Evolutionary conservation across 345 rosid species (phyloP).

Genomic region (Draba incana): DNA sequence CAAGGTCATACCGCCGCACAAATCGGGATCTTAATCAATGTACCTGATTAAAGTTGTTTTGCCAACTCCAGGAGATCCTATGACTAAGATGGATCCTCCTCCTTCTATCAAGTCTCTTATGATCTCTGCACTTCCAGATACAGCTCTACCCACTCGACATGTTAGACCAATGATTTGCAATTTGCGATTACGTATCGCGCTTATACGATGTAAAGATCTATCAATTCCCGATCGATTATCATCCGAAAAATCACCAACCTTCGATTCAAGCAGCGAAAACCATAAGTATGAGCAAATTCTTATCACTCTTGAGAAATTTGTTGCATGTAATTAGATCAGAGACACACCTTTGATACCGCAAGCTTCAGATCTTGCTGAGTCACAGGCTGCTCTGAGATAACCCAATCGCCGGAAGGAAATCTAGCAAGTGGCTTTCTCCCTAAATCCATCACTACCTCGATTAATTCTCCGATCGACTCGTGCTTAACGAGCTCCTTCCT

Average conservation of each 20-base stretch:
- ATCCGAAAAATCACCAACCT: slow-evolving; percentile 91
- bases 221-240: slow-evolving; percentile 92
- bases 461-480: slow-evolving; percentile 63
- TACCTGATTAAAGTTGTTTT: slow-evolving; percentile 98
- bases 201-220: slow-evolving; percentile 90
- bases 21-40: slow-evolving; percentile 13
- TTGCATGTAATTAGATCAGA: slow-evolving; percentile 13
- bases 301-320: too few species aligned
- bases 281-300: too few species aligned
- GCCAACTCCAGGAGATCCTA: slow-evolving; percentile 96
- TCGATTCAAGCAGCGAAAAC: too few species aligned
- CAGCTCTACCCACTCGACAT: slow-evolving; percentile 92
- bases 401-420: slow-evolving; percentile 95
- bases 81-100: slow-evolving; percentile 91
- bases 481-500: slow-evolving; percentile 61
- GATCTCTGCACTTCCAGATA: slow-evolving; percentile 88
- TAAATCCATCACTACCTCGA: slow-evolving; percentile 92
- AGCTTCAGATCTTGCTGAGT: slow-evolving; percentile 72
- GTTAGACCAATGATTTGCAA: slow-evolving; percentile 88
- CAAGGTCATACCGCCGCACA: neutral
- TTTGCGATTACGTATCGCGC: slow-evolving; percentile 93
- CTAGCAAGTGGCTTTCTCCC: slow-evolving; percentile 91
- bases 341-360: slow-evolving; percentile 75
- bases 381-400: slow-evolving; percentile 69
- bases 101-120: slow-evolving; percentile 81